Evolutionary conservation across 192 early-diverging fungal species (phyloP), one percentile per base, ranked within the genome.

Genomic region (Backusella psychrophila): DNA sequence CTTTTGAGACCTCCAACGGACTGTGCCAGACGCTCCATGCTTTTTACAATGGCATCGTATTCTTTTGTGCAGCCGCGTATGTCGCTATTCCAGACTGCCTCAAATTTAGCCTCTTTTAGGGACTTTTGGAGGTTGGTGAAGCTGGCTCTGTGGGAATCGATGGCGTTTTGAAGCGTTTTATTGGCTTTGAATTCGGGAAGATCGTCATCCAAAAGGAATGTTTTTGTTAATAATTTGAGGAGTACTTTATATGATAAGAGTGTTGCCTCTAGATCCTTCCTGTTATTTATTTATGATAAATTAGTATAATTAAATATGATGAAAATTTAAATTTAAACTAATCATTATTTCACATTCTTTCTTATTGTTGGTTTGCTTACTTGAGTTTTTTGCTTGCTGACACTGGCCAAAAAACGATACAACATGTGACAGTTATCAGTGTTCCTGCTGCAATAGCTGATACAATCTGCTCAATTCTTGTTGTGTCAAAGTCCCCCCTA

Each of bases 21-120:
- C 81, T 92, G 90, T n/a, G 92, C 89, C 34, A 94, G 85, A 1
- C 88, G 89, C 65, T 90, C 88, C 23, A 94, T 84, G 31, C 85
- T 87, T n/a, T 85, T 82, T 2, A 90, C 87, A 70, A 90, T 83
- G 34, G 77, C 79, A 17, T 78, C 84, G 52, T 91, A 89, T 1
- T 82, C 56, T 0, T 33, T 23, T 12, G 84, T 77, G 46, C 83
- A 78, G 8, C 85, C 84, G 36, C 81, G 79, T 81, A 92, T 90
- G 12, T 88, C 86, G 8, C 73, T 73, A 34, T 84, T 84, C 72
- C 79, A 77, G 11, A 84, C 52, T 7, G 83, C 81, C 68, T 93
- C 92, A 29, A 91, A 74, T 36, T 87, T 82, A 6, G 89, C 84
- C 67, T 90, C 90, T 0, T 83, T 80, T 19, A 93, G 77, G 4